phyloP scores from a whole-genome alignment of 805 yeast species.

The Maudiozyma barnettii region DNA sequence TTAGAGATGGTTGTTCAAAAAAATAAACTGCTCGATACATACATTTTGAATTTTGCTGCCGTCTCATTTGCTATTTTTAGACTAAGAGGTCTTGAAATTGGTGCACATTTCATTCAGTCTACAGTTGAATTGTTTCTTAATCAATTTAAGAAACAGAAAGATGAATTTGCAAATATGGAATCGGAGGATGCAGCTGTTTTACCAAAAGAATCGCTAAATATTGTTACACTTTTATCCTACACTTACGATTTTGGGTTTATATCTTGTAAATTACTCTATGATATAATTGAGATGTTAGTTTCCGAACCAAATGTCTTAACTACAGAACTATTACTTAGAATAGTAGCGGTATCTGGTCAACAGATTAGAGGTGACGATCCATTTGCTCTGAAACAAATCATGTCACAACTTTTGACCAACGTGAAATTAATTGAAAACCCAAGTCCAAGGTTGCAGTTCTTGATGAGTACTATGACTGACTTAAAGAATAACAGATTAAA shows the following conservation, averaged over 20 bases:
- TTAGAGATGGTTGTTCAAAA: constrained; percentile 56
- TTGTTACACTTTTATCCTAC: constrained; percentile 65
- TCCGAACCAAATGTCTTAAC: constrained; percentile 54
- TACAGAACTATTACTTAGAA: constrained; percentile 66
- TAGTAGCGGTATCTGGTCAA: constrained; percentile 69
- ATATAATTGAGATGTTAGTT: constrained; percentile 49
- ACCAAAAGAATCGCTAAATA: constrained; percentile 49
- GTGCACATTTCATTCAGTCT: constrained; percentile 75
- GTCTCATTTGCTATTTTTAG: constrained; percentile 66
- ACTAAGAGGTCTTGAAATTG: constrained; percentile 78
- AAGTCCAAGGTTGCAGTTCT: constrained; percentile 64
- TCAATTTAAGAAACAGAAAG: constrained; percentile 23
- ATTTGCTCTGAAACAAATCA: constrained; percentile 68
- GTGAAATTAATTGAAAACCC: constrained; percentile 37
- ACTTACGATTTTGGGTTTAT: constrained; percentile 71
- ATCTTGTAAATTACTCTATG: constrained; percentile 67
- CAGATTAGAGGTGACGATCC: constrained; percentile 90
- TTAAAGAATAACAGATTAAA: constrained; percentile 78
- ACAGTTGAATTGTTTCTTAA: constrained; percentile 61
- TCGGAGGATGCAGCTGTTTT: constrained; percentile 9
- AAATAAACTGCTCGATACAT: constrained; percentile 64
- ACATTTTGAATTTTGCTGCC: constrained; percentile 71
- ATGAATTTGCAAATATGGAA: constrained; percentile 1
- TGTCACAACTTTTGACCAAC: constrained; percentile 28
- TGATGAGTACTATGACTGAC: constrained; percentile 76